Evolutionary conservation across 179 eudicot species (phyloP).

Genomic region (Drosera spatulata): DNA sequence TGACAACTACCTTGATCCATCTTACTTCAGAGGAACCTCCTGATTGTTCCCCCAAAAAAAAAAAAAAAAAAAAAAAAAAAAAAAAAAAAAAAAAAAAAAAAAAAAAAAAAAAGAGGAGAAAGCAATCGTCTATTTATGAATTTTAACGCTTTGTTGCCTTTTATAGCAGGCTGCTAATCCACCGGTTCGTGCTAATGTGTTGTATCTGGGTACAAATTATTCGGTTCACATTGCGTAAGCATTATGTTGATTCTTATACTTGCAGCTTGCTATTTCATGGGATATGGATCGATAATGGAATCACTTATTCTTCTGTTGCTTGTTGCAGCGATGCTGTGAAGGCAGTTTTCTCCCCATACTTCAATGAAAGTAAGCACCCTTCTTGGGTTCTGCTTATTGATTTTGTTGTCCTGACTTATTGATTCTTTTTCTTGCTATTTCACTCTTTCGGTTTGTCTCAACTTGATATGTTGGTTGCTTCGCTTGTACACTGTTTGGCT

Average conservation of each 20-base stretch:
- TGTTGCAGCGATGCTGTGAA: conserved; percentile 62
- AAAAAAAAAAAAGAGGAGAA: no score
- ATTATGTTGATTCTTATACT: background rate
- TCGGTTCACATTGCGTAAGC: conserved; percentile 69
- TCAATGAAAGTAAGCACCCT: conserved; percentile 46
- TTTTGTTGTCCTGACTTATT: background rate
- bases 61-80: no score
- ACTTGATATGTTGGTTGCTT: no score
- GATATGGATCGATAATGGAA: conserved; percentile 1
- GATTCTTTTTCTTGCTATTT: no score
- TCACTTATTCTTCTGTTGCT: conserved; percentile 11
- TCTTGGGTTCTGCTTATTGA: background rate
- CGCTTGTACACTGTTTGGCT: no score
- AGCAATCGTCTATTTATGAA: no score
- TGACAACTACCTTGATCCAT: background rate
- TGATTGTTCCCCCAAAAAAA: no score
- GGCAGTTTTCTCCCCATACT: conserved; percentile 46
- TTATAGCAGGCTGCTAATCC: conserved; percentile 67
- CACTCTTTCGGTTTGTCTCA: no score
- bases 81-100: no score
- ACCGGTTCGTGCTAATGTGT: conserved; percentile 90
- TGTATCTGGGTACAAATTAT: conserved; percentile 59
- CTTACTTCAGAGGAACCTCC: background rate
- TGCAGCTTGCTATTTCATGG: background rate
- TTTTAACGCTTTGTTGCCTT: background rate